These are phyloP conservation scores for Xylariaceae sp. DNA, from an alignment of 2,329 filamentous ascomycete species.

Conservation along the genomic window DNA sequence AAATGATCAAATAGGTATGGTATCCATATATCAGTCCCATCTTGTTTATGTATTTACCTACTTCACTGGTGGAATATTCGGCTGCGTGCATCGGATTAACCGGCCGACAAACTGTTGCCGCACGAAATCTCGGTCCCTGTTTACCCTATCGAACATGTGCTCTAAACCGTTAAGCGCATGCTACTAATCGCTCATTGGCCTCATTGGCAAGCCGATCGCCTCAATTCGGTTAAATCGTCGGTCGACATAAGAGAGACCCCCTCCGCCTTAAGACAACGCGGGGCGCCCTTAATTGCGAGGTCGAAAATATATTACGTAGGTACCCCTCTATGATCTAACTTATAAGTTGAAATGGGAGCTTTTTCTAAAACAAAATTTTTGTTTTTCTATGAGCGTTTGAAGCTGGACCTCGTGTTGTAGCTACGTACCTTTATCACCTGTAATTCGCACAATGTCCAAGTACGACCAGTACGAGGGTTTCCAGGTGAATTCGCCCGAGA, in stretches of 20 bases:
- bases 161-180: neutral
- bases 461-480: constrained; percentile 65
- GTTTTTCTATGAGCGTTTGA: neutral
- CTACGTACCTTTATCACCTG: neutral
- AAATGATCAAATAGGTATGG: no score
- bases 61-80: constrained; percentile 44
- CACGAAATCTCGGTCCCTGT: constrained; percentile 20
- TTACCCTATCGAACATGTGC: constrained; percentile 2
- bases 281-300: neutral
- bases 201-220: neutral
- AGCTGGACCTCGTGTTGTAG: neutral
- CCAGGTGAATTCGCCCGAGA: constrained; percentile 57
- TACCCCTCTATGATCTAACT: constrained; percentile 17
- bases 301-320: constrained; percentile 7
- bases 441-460: constrained; percentile 48
- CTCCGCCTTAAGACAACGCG: constrained; percentile 4
- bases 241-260: neutral
- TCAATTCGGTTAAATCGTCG: neutral
- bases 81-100: constrained; percentile 29
- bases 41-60: no score
- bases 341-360: no score
- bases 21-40: neutral
- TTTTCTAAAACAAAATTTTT: no score
- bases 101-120: constrained; percentile 3
- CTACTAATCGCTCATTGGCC: neutral